Evolutionary conservation across 2,329 filamentous ascomycete species (phyloP).

Genomic region (Verticillium albo-atrum): DNA sequence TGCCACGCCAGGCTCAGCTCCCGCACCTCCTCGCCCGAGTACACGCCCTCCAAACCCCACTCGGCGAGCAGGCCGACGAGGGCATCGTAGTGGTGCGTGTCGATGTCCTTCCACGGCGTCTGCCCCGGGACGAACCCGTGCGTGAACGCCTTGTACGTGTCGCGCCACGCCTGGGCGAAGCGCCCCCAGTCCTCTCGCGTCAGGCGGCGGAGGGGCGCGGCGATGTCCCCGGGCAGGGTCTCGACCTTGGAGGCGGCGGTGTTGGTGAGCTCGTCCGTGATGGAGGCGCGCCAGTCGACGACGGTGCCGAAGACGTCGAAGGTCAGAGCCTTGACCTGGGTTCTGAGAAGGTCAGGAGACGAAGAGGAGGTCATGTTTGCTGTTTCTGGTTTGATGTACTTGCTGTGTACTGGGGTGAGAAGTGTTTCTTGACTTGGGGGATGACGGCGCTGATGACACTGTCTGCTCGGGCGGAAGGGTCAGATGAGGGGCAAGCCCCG

Average conservation of each 20-base stretch:
- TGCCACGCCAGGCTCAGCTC: constrained; percentile 69
- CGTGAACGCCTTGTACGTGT: constrained; percentile 60
- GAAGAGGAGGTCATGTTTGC: constrained; percentile 17
- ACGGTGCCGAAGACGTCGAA: constrained; percentile 80
- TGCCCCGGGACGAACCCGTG: constrained; percentile 39
- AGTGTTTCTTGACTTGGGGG: neutral
- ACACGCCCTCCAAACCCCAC: constrained; percentile 55
- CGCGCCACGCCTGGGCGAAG: constrained; percentile 69
- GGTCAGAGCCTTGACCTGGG: constrained; percentile 52
- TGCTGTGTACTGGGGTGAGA: too few species aligned
- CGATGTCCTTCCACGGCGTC: constrained; percentile 62
- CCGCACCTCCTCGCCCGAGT: constrained; percentile 61
- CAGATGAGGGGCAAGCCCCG: neutral
- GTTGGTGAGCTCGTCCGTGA: constrained; percentile 53
- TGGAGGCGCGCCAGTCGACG: constrained; percentile 71
- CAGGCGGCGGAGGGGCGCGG: constrained; percentile 43
- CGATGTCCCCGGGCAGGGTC: constrained; percentile 38
- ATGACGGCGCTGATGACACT: neutral
- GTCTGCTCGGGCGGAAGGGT: neutral
- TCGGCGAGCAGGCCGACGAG: constrained; percentile 53
- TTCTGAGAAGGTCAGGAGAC: constrained; percentile 1
- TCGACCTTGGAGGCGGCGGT: constrained; percentile 40
- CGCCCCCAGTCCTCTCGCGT: constrained; percentile 53
- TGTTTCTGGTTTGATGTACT: too few species aligned
- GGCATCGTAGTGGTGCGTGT: constrained; percentile 64